Conservation (phyloP, 1,284 basidiomycete genomes). For the Ustilago nuda region DNA sequence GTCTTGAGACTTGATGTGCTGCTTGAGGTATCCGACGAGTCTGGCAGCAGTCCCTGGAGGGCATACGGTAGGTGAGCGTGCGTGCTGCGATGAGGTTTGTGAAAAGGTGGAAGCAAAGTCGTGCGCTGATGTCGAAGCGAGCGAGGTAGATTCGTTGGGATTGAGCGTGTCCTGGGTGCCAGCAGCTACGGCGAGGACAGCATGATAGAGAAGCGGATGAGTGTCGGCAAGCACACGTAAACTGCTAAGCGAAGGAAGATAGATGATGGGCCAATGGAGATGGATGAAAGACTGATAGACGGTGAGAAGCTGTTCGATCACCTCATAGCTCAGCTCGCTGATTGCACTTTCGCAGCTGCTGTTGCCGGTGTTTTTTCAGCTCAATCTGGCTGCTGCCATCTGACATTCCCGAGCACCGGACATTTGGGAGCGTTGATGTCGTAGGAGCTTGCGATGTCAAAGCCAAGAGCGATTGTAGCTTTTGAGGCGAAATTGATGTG, state of each 20-base stretch:
- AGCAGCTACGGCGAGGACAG: conserved; percentile 20
- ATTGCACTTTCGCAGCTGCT: neutral
- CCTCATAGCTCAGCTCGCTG: neutral
- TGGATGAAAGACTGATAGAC: conserved; percentile 30
- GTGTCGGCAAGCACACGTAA: conserved; percentile 6
- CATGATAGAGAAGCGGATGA: conserved; percentile 25
- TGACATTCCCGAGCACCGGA: neutral
- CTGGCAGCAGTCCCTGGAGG: conserved; percentile 14
- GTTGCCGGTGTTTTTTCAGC: neutral
- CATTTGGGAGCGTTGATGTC: neutral
- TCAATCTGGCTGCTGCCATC: neutral
- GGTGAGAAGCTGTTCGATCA: conserved; percentile 15
- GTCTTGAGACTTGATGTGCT: neutral
- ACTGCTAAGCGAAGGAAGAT: conserved; percentile 20
- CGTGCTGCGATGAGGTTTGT: neutral
- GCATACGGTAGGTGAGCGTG: conserved; percentile 3
- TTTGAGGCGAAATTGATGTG: neutral
- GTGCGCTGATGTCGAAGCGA: neutral
- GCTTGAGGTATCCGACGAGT: conserved; percentile 11
- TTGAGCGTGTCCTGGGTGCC: conserved; percentile 11
- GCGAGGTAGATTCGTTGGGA: neutral
- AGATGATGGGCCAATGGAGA: conserved; percentile 35
- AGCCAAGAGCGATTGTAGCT: conserved; percentile 2
- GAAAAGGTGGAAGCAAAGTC: neutral
- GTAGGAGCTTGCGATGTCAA: too few relatives aligned